These are phyloP conservation scores for Plasmodium gaboni DNA, from an alignment of 169 alveolate genomes.

Conservation along the genomic window DNA sequence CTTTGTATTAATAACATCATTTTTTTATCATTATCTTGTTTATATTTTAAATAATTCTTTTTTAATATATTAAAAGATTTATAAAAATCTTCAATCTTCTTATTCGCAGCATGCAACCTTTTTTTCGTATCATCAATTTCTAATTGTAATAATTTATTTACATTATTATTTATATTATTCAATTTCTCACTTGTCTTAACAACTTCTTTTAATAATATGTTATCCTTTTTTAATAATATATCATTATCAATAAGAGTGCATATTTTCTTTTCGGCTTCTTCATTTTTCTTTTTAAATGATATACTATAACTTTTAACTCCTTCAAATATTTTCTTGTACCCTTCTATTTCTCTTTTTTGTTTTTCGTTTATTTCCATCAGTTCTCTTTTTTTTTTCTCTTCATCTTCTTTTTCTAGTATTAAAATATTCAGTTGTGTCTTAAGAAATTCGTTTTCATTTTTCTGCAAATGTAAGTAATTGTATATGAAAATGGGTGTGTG, in stretches of 20 bases:
- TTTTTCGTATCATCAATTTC: conserved; percentile 28
- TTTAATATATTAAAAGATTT: conserved; percentile 13
- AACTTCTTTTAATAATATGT: conserved; percentile 34
- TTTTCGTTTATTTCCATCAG: conserved; percentile 20
- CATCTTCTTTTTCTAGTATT: conserved; percentile 52
- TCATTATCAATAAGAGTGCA: conserved; percentile 23
- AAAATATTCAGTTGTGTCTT: conserved; percentile 11
- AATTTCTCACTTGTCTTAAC: conserved; percentile 46
- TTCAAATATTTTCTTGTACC: conserved; percentile 62
- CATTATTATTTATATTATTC: conserved; percentile 38
- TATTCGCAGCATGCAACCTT: conserved; percentile 27
- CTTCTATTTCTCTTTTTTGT: conserved; percentile 64
- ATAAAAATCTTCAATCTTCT: conserved; percentile 27
- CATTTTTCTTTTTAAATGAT: conserved; percentile 30
- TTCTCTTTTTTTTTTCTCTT: conserved; percentile 22
- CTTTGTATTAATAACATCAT: conserved; percentile 22
- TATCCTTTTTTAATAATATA: conserved; percentile 35
- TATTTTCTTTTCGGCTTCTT: conserved; percentile 49
- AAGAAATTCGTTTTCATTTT: conserved; percentile 31
- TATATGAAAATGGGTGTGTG: neutral
- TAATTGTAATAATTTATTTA: conserved; percentile 6
- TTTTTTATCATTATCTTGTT: conserved; percentile 24
- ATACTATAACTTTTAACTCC: conserved; percentile 31
- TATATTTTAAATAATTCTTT: conserved; percentile 40
- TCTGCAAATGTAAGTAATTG: conserved; percentile 2